These are phyloP conservation scores for Amanita jacksonii DNA, from an alignment of 768 basidiomycete species.

Conservation along the genomic window DNA sequence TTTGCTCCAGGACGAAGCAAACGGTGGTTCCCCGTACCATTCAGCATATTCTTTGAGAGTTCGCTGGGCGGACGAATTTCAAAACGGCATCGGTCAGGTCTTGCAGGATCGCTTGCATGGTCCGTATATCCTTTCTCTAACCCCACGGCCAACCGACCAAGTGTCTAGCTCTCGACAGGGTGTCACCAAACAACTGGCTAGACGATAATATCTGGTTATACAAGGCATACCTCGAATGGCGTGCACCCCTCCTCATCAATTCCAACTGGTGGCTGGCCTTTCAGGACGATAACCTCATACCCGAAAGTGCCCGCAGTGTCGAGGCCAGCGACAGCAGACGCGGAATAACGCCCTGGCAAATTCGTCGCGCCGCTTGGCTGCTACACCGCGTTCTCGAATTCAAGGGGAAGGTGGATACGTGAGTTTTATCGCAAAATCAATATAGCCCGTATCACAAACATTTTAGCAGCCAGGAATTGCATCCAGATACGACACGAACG, in stretches of 20 bases:
- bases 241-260: constrained; percentile 76
- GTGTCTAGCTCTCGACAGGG: constrained; percentile 60
- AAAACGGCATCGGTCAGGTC: constrained; percentile 52
- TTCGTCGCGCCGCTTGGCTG: constrained; percentile 79
- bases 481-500: constrained; percentile 63
- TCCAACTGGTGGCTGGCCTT: constrained; percentile 97
- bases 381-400: constrained; percentile 63
- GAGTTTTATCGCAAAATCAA: constrained; percentile 16
- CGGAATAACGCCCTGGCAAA: constrained; percentile 71
- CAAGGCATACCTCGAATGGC: constrained; percentile 82
- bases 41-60: constrained; percentile 43
- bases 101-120: constrained; percentile 72
- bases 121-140: constrained; percentile 19
- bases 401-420: constrained; percentile 59
- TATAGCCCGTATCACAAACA: constrained; percentile 6
- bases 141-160: constrained; percentile 12
- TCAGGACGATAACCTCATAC: constrained; percentile 60
- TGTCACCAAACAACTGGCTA: constrained; percentile 88
- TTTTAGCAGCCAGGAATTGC: constrained; percentile 49
- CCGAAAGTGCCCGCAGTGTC: constrained; percentile 27
- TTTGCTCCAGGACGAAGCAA: constrained; percentile 62
- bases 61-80: constrained; percentile 62
- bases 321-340: constrained; percentile 28
- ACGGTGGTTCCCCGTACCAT: constrained; percentile 41
- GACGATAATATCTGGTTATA: constrained; percentile 90